These are phyloP conservation scores for Bipolaris gigantea DNA, from an alignment of 2,329 filamentous ascomycete species.

Conservation along the genomic window DNA sequence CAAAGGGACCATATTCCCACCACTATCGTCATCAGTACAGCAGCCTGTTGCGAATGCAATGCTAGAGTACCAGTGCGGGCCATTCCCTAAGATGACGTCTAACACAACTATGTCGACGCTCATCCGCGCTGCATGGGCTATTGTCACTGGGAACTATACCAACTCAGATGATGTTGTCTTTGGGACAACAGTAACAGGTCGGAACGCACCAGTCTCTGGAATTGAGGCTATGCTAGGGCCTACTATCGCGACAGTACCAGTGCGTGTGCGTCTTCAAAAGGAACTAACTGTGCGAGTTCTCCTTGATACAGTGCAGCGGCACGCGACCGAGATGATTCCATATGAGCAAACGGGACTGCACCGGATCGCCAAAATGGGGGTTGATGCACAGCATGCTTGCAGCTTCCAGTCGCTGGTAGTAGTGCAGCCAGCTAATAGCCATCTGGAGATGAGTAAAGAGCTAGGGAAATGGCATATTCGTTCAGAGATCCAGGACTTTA, in stretches of 20 bases:
- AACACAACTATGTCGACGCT: slow-evolving; percentile 14
- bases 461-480: neutral
- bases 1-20: slow-evolving; percentile 3
- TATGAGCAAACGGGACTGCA: slow-evolving; percentile 41
- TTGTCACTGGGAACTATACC: slow-evolving; percentile 25
- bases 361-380: slow-evolving; percentile 19
- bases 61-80: neutral
- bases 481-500: slow-evolving; percentile 12
- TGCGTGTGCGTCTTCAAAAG: slow-evolving; percentile 24
- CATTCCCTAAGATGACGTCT: neutral
- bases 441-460: neutral
- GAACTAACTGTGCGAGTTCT: slow-evolving; percentile 12
- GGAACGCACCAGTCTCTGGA: neutral
- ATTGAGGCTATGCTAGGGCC: slow-evolving; percentile 43
- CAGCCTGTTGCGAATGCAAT: slow-evolving; percentile 11
- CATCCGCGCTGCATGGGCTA: slow-evolving; percentile 35
- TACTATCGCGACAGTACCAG: slow-evolving; percentile 46
- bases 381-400: neutral
- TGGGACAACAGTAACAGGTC: neutral
- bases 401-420: slow-evolving; percentile 58
- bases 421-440: slow-evolving; percentile 44
- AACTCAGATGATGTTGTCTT: neutral
- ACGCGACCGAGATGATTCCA: slow-evolving; percentile 24
- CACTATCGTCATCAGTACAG: slow-evolving; percentile 5
- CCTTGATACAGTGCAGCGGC: slow-evolving; percentile 16